Conservation (phyloP, 1,284 basidiomycete species). For the Fomitopsis schrenkii region DNA sequence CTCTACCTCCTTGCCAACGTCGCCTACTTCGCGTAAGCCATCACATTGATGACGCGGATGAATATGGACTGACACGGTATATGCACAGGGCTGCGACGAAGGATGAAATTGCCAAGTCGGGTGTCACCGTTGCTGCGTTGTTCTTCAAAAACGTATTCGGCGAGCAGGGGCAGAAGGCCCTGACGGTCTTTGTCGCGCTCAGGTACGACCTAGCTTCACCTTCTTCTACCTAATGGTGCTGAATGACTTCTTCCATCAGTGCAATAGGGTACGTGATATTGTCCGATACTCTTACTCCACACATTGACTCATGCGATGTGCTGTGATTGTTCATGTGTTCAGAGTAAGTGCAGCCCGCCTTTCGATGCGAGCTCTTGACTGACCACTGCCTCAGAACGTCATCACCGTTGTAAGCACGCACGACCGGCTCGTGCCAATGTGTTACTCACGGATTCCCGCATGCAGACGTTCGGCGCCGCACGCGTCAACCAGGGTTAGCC, state of each 20-base stretch:
- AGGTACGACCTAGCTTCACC: slow-evolving; percentile 13
- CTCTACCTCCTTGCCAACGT: slow-evolving; percentile 62
- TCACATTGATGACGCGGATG: slow-evolving; percentile 17
- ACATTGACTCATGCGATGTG: neutral
- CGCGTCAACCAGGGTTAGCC: slow-evolving; percentile 27
- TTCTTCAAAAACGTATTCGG: slow-evolving; percentile 72
- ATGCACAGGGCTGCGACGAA: slow-evolving; percentile 51
- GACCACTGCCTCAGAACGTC: slow-evolving; percentile 18
- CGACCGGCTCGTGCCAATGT: neutral
- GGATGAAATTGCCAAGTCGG: slow-evolving; percentile 53
- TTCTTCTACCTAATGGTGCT: no score
- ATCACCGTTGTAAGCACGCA: slow-evolving; percentile 22
- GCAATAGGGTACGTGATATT: slow-evolving; percentile 20
- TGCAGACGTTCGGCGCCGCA: slow-evolving; percentile 24
- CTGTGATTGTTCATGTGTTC: neutral
- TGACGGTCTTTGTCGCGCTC: slow-evolving; percentile 60
- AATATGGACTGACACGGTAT: neutral
- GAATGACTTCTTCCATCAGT: slow-evolving; percentile 10
- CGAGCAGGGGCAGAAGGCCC: slow-evolving; percentile 50
- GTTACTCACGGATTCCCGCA: neutral
- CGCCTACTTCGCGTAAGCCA: slow-evolving; percentile 66
- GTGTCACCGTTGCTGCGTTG: slow-evolving; percentile 58
- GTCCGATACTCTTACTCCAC: no score
- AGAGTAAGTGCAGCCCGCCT: slow-evolving; percentile 39
- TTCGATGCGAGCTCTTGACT: neutral